Percentiles rank a stretch among this genome's conserved stretches.
phyloP scores from a whole-genome alignment of 306 rosid species.

The Cicer pinnatifidum region DNA sequence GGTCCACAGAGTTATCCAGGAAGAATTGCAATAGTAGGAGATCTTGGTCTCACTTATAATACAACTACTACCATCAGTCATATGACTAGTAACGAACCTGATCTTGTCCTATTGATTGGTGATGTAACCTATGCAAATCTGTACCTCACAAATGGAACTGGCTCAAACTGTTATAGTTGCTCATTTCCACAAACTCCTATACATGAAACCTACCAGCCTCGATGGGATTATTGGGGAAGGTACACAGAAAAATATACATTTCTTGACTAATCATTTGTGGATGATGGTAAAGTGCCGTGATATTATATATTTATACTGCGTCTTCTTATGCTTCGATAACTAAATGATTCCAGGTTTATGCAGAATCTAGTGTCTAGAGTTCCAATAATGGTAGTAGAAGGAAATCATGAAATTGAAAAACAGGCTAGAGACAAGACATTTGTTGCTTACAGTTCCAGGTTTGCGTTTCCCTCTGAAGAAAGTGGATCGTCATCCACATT shows the following conservation, averaged over 20 bases:
- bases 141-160: slow-evolving; percentile 86
- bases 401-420: slow-evolving; percentile 81
- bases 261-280: slow-evolving; percentile 10
- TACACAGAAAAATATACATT: slow-evolving; percentile 37
- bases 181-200: slow-evolving; percentile 71
- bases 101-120: slow-evolving; percentile 76
- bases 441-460: slow-evolving; percentile 81
- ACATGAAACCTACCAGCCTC: slow-evolving; percentile 89
- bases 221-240: slow-evolving; percentile 98
- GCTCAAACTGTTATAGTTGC: slow-evolving; percentile 82
- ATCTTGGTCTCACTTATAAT: slow-evolving; percentile 90
- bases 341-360: slow-evolving; percentile 70
- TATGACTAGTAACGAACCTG: slow-evolving; percentile 66
- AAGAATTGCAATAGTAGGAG: slow-evolving; percentile 74
- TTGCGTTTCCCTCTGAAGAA: slow-evolving; percentile 86
- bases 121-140: slow-evolving; percentile 78
- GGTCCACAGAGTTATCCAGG: slow-evolving; percentile 65
- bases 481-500: slow-evolving; percentile 80
- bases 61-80: slow-evolving; percentile 78
- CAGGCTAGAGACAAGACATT: slow-evolving; percentile 66
- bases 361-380: slow-evolving; percentile 72
- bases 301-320: background rate
- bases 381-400: slow-evolving; percentile 89
- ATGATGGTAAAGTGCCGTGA: slow-evolving; percentile 8
- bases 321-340: slow-evolving; percentile 36